Conservation (phyloP, 1,139 yeast genomes). For the Yamadazyma oceani region DNA sequence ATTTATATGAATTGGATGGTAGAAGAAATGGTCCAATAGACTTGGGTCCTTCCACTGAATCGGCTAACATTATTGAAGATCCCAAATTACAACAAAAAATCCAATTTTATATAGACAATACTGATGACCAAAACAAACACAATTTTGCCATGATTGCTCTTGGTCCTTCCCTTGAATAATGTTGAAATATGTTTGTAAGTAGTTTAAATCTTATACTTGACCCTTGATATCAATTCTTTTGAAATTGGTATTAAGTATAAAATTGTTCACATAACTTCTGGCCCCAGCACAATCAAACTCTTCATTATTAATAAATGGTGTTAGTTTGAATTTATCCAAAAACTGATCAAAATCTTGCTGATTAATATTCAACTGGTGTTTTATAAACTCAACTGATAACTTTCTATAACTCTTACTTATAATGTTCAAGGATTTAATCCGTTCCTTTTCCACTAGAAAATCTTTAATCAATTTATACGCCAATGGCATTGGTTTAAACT, state of each 20-base stretch:
- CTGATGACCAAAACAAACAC: slow-evolving; percentile 57
- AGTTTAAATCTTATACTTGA: slow-evolving; percentile 48
- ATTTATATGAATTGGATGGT: slow-evolving; percentile 85
- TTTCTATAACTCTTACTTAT: slow-evolving; percentile 64
- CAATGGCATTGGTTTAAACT: slow-evolving; percentile 18
- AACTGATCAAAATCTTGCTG: slow-evolving; percentile 29
- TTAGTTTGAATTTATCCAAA: slow-evolving; percentile 40
- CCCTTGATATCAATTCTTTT: slow-evolving; percentile 89
- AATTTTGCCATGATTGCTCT: slow-evolving; percentile 70
- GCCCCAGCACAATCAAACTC: slow-evolving; percentile 48
- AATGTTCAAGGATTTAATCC: slow-evolving; percentile 58
- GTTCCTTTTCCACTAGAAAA: slow-evolving; percentile 52
- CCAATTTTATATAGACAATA: slow-evolving; percentile 61
- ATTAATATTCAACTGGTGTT: slow-evolving; percentile 47
- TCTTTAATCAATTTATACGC: slow-evolving; percentile 34
- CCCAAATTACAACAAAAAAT: slow-evolving; percentile 53
- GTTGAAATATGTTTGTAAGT: not conserved
- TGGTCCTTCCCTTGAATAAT: slow-evolving; percentile 50
- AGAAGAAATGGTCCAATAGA: slow-evolving; percentile 76
- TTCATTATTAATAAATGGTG: slow-evolving; percentile 30
- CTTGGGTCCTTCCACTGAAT: slow-evolving; percentile 45
- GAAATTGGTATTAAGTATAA: slow-evolving; percentile 44
- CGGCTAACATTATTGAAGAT: slow-evolving; percentile 54
- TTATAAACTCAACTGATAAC: slow-evolving; percentile 46
- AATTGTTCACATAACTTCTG: slow-evolving; percentile 40